These are phyloP conservation scores for Spergularia bocconei DNA, from an alignment of 148 eudicot genomes.

Conservation along the genomic window DNA sequence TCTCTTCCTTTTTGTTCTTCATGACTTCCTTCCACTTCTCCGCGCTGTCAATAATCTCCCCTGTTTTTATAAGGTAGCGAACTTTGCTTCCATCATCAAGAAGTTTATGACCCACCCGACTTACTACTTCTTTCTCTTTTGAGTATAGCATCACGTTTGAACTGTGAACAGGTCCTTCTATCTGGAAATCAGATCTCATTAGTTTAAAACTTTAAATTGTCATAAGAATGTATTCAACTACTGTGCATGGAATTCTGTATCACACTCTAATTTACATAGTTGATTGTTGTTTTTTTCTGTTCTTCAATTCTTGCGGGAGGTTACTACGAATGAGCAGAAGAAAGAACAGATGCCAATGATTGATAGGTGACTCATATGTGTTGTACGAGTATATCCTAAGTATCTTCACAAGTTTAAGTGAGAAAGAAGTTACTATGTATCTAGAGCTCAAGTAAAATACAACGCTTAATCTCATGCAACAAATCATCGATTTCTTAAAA, in stretches of 20 bases:
- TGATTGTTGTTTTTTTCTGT: too few relatives aligned
- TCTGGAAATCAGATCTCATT: conserved; percentile 36
- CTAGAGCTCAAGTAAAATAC: not conserved
- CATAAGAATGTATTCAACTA: not conserved
- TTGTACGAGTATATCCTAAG: not conserved
- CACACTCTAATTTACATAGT: too few relatives aligned
- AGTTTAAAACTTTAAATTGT: not conserved
- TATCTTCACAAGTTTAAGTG: not conserved
- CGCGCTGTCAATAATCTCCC: conserved; percentile 83
- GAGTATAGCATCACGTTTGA: conserved; percentile 97
- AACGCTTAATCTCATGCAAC: too few relatives aligned
- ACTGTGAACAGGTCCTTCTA: conserved; percentile 92
- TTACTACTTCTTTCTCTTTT: conserved; percentile 69
- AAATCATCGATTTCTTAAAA: not conserved
- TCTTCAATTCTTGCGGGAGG: too few relatives aligned
- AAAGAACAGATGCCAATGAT: not conserved
- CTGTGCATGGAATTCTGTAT: not conserved
- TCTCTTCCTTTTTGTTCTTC: conserved; percentile 63
- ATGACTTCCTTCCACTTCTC: conserved; percentile 76
- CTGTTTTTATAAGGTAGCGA: conserved; percentile 93
- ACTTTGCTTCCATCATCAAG: conserved; percentile 83
- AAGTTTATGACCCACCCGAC: conserved; percentile 87
- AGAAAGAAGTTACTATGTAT: not conserved
- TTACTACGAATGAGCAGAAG: too few relatives aligned
- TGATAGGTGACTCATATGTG: not conserved